A percentile compares a stretch with the other conserved stretches of the same genome.
Evolutionary conservation across 2,329 filamentous ascomycete species (phyloP).

Genomic region (Alternaria dauci): DNA sequence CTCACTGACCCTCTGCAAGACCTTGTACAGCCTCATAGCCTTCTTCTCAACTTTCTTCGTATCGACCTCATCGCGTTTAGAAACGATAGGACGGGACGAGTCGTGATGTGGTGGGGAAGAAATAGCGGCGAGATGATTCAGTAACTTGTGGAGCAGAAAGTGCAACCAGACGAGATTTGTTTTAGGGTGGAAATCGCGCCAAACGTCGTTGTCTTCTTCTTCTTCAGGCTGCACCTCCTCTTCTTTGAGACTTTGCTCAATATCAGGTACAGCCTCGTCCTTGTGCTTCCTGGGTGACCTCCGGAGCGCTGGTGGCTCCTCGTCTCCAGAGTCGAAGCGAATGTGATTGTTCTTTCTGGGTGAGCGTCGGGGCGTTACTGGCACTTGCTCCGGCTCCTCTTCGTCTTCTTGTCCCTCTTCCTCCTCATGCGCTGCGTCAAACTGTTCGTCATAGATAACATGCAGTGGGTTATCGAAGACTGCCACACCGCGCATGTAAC

Average conservation of each 20-base stretch:
- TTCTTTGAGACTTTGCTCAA: neutral
- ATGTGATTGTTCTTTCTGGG: conserved; percentile 41
- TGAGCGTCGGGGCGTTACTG: conserved; percentile 30
- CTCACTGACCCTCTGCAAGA: conserved; percentile 48
- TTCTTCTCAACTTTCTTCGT: conserved; percentile 43
- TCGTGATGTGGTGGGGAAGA: conserved; percentile 20
- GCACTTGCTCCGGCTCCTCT: neutral
- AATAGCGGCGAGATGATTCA: conserved; percentile 50
- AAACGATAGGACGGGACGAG: neutral
- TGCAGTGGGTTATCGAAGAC: conserved; percentile 56
- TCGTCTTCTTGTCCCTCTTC: neutral
- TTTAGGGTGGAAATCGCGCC: conserved; percentile 64
- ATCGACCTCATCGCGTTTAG: conserved; percentile 7
- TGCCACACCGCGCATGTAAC: conserved; percentile 59
- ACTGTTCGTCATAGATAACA: conserved; percentile 4
- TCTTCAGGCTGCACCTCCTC: conserved; percentile 3
- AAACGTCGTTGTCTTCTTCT: conserved; percentile 40
- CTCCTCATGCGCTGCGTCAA: neutral
- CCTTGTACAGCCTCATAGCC: conserved; percentile 49
- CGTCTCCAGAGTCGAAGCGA: conserved; percentile 27
- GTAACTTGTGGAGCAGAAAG: conserved; percentile 66
- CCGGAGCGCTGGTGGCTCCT: conserved; percentile 6
- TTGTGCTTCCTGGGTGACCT: conserved; percentile 14
- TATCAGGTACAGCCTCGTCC: neutral
- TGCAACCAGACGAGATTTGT: conserved; percentile 72